Percentiles rank a stretch among this genome's conserved stretches.
Evolutionary conservation across 495 filamentous ascomycete species (phyloP).

Genomic region (Astrocystis sublimbata): DNA sequence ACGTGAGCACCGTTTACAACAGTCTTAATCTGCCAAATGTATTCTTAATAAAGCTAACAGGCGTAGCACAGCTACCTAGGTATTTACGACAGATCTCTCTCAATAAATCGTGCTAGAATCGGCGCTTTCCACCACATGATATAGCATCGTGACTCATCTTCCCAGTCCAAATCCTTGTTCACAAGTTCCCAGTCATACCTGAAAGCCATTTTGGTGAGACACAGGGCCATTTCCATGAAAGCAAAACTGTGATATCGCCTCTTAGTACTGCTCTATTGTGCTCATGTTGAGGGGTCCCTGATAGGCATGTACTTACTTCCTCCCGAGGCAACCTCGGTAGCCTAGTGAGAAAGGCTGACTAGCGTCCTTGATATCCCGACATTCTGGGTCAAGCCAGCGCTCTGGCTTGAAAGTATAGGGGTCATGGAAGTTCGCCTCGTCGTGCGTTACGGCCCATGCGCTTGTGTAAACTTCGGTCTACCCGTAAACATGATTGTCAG

Average conservation of each 20-base stretch:
- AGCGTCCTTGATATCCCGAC: slow-evolving; percentile 36
- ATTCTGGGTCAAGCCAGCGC: slow-evolving; percentile 36
- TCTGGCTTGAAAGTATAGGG: slow-evolving; percentile 35
- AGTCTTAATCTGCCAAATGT: no score
- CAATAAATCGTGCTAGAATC: background rate
- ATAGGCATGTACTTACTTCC: slow-evolving; percentile 12
- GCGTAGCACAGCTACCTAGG: no score
- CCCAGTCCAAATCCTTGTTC: slow-evolving; percentile 34
- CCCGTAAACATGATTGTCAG: no score
- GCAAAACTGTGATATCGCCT: slow-evolving; percentile 36
- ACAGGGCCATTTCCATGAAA: slow-evolving; percentile 33
- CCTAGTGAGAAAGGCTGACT: slow-evolving; percentile 33
- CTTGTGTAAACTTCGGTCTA: slow-evolving; percentile 40
- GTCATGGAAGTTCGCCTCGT: slow-evolving; percentile 32
- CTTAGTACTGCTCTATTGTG: no score
- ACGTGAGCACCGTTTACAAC: no score
- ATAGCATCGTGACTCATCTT: background rate
- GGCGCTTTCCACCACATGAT: slow-evolving; percentile 27
- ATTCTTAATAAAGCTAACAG: no score
- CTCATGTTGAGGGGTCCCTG: no score
- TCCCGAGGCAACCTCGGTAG: slow-evolving; percentile 32
- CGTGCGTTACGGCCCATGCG: slow-evolving; percentile 36
- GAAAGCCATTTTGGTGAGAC: slow-evolving; percentile 37
- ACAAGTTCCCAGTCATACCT: slow-evolving; percentile 40
- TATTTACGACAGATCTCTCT: background rate